Conservation (phyloP, 768 basidiomycete species). For the Agrocybe pediades region DNA sequence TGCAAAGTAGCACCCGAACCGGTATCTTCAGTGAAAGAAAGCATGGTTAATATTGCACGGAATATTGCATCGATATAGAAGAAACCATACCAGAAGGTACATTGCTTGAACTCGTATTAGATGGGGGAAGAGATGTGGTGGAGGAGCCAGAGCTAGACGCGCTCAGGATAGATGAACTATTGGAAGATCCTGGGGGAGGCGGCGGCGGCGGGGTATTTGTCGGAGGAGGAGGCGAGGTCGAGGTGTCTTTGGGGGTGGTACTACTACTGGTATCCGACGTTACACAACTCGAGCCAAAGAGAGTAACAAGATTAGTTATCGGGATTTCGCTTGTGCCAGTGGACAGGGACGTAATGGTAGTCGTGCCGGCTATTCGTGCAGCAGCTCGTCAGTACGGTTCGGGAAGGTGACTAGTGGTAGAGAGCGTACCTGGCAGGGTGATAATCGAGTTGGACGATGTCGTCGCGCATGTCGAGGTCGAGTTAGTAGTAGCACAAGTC, state of each 20-base stretch:
- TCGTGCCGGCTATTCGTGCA: conserved; percentile 16
- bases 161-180: conserved; percentile 3
- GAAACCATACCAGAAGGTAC: neutral
- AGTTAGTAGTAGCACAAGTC: conserved; percentile 13
- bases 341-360: conserved; percentile 16
- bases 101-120: conserved; percentile 2
- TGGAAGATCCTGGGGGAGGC: neutral
- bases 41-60: no score
- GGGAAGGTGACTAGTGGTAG: neutral
- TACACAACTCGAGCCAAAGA: conserved; percentile 27
- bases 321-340: conserved; percentile 21
- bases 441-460: conserved; percentile 16
- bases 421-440: conserved; percentile 21
- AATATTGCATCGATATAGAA: neutral
- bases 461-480: conserved; percentile 13
- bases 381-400: no score
- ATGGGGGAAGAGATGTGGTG: conserved; percentile 1
- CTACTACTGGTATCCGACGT: conserved; percentile 2
- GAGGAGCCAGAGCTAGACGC: neutral
- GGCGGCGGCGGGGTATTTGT: conserved; percentile 1
- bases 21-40: conserved; percentile 5
- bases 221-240: conserved; percentile 8
- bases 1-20: conserved; percentile 1
- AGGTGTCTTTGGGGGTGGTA: conserved; percentile 5
- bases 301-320: conserved; percentile 21